Conservation (phyloP, 2,329 filamentous ascomycete species). For the Alternaria arborescens region DNA sequence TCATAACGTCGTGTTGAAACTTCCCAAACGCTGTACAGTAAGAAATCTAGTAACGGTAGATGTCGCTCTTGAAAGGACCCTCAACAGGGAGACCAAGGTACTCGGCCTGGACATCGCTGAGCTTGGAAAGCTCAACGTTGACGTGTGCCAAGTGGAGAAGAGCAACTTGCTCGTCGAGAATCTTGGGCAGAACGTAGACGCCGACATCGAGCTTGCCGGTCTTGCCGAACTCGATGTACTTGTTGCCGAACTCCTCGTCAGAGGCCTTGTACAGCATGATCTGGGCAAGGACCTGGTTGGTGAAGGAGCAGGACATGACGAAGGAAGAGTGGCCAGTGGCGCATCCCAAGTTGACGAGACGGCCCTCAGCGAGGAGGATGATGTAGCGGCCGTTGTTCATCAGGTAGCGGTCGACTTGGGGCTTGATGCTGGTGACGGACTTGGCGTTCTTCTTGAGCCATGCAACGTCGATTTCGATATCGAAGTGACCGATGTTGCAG, state of each 20-base stretch:
- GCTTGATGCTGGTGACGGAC: slow-evolving; percentile 98
- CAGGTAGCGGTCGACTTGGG: slow-evolving; percentile 97
- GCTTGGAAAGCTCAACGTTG: slow-evolving; percentile 90
- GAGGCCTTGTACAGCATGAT: slow-evolving; percentile 97
- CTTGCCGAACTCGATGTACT: slow-evolving; percentile 97
- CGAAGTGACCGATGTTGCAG: slow-evolving; percentile 99
- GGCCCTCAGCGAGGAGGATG: slow-evolving; percentile 97
- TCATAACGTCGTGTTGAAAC: slow-evolving; percentile 69
- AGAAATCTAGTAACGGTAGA: slow-evolving; percentile 66
- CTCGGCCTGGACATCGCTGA: slow-evolving; percentile 87
- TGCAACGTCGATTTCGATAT: slow-evolving; percentile 99
- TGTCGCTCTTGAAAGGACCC: slow-evolving; percentile 96
- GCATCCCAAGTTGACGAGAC: slow-evolving; percentile 99
- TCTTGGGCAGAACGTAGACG: slow-evolving; percentile 98
- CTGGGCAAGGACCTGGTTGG: slow-evolving; percentile 99
- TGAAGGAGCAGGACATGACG: slow-evolving; percentile 99
- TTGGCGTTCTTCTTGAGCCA: slow-evolving; percentile 98
- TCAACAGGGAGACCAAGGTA: slow-evolving; percentile 87
- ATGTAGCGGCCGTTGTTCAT: slow-evolving; percentile 95
- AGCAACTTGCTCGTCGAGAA: slow-evolving; percentile 98
- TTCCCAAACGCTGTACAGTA: slow-evolving; percentile 37
- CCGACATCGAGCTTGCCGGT: slow-evolving; percentile 87
- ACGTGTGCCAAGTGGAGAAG: slow-evolving; percentile 90
- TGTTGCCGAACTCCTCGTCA: slow-evolving; percentile 85
- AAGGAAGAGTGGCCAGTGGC: slow-evolving; percentile 99